Evolutionary conservation across 2,329 filamentous ascomycete species (phyloP), one percentile per base, ranked within the genome.

Genomic region (Cytospora chrysosperma): DNA sequence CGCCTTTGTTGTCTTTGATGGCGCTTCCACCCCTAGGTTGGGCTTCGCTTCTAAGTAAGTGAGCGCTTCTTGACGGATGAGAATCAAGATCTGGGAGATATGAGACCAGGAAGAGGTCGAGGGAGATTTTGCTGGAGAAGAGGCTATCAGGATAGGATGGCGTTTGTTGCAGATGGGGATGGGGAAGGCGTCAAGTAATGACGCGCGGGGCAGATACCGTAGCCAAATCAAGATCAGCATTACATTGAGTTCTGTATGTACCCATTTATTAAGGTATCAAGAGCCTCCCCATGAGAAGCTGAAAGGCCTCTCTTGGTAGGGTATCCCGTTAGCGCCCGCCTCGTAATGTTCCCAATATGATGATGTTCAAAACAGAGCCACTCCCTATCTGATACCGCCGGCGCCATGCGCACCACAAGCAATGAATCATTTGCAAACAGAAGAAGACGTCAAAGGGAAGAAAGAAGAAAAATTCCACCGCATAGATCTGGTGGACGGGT

Each of bases 1-100:
- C 1, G 68, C 69, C 19, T 68, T 69, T 26, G 70, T 71, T 12
- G 69, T 71, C 56, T 71, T 72, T 59, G 66, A 71, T 54, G 68
- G 67, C 21, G 59, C 59, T 49, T 56, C 52, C 43, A 59, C 66
- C 6, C 70, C 68, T 5, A 69, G 61, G 0, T 62, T 71, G 19
- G 69, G 69, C 13, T 71, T 66, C 61, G 69, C 69, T 12, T 49
- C 64, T 54, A 71, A 70, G 65, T 50, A 37, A 27, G 28, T 6
- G 4, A 12, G 7, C 3, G 26, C 50, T 9, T 5, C 24, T 24
- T 28, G 27, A 4, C 8, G n/a, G 57, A n/a, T n/a, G 10, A n/a
- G 10, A 30, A 8, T 9, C 8, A 9, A 10, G n/a, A 13, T 0
- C 19, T 10, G 12, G 24, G 24, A 24, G 8, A 0, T 3, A 1